Evolutionary conservation across 2,329 filamentous ascomycete genomes (phyloP).

Genomic region (Metarhizium humberi): DNA sequence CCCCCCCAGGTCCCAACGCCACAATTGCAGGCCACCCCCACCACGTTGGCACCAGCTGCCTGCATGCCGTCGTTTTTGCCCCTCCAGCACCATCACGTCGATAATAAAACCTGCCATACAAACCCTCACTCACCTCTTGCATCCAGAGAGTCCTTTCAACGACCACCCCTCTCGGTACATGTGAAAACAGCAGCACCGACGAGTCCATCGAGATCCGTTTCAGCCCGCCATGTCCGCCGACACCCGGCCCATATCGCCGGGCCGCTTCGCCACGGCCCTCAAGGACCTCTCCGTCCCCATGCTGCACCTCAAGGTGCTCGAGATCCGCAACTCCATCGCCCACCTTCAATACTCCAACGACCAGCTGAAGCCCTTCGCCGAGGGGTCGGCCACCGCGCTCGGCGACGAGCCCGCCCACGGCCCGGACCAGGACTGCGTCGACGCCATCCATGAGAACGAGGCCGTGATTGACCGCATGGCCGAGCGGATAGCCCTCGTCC

Average conservation of each 20-base stretch:
- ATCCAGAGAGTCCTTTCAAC: no score
- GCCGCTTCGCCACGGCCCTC: slow-evolving; percentile 58
- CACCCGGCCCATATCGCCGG: slow-evolving; percentile 49
- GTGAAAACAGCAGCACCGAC: no score
- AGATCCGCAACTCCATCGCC: slow-evolving; percentile 64
- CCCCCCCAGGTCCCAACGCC: no score
- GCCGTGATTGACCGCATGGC: slow-evolving; percentile 58
- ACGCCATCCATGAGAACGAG: slow-evolving; percentile 66
- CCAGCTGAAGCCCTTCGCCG: slow-evolving; percentile 60
- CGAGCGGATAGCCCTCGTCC: slow-evolving; percentile 54
- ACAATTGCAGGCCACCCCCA: not conserved
- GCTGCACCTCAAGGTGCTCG: slow-evolving; percentile 66
- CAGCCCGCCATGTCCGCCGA: slow-evolving; percentile 48
- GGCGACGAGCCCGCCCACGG: slow-evolving; percentile 9
- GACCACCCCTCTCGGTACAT: no score
- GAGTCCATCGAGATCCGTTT: no score
- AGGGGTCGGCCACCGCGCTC: slow-evolving; percentile 30
- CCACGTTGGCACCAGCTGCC: not conserved
- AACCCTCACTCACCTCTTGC: no score
- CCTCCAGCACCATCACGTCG: not conserved
- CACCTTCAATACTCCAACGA: slow-evolving; percentile 68
- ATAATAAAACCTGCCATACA: no score
- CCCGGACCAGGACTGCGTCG: slow-evolving; percentile 60
- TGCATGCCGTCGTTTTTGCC: not conserved
- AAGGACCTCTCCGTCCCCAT: slow-evolving; percentile 54